phyloP scores from a whole-genome alignment of 176 grass and related monocot genomes.

The Carex littledalei region DNA sequence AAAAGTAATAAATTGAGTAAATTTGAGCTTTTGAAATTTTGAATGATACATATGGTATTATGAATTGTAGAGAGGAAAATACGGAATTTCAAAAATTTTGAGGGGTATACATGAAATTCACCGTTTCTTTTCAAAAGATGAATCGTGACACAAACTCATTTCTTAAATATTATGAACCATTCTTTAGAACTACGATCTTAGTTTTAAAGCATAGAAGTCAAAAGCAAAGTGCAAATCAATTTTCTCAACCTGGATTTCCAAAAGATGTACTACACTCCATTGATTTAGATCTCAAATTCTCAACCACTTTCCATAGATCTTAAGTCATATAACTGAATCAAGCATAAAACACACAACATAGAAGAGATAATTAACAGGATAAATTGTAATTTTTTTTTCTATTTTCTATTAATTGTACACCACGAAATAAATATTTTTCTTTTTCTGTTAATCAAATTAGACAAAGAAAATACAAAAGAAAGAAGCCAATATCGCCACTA shows the following conservation, averaged over 20 bases:
- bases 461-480: conserved; percentile 2
- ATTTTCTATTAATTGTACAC: conserved; percentile 1
- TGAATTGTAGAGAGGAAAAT: too few species aligned
- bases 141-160: neutral
- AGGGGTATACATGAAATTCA: too few species aligned
- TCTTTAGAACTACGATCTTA: neutral
- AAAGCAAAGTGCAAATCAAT: neutral
- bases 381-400: neutral
- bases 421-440: neutral
- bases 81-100: too few species aligned
- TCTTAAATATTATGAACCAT: neutral
- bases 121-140: neutral
- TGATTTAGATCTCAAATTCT: neutral
- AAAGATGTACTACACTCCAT: neutral
- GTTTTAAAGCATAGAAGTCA: neutral
- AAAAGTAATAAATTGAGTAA: too few species aligned
- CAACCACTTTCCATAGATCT: neutral
- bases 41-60: too few species aligned
- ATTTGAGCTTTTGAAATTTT: too few species aligned
- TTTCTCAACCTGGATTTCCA: neutral
- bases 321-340: neutral
- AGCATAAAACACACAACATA: neutral
- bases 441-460: neutral
- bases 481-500: conserved; percentile 9
- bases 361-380: neutral